These are phyloP conservation scores for Didymella pomorum DNA, from an alignment of 2,329 filamentous ascomycete species.

Conservation along the genomic window DNA sequence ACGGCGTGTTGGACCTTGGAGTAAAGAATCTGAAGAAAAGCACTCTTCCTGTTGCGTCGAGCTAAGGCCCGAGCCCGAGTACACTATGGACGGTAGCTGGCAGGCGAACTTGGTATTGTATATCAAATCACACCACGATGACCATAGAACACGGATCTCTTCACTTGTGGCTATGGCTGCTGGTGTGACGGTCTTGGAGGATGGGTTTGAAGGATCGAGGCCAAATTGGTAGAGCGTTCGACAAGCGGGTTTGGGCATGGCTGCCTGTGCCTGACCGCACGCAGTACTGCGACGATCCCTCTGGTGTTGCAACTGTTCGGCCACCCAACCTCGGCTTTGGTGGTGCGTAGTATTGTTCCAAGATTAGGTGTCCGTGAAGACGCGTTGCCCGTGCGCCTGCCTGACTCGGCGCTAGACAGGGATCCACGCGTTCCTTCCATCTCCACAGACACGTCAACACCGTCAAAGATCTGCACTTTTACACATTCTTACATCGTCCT, in stretches of 20 bases:
- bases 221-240: constrained; percentile 14
- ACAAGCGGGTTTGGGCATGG: constrained; percentile 1
- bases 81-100: constrained; percentile 17
- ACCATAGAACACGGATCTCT: constrained; percentile 24
- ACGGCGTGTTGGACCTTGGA: background rate
- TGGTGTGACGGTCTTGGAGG: background rate
- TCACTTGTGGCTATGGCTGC: constrained; percentile 10
- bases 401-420: constrained; percentile 17
- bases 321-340: constrained; percentile 4
- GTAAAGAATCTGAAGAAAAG: no score
- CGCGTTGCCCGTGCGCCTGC: background rate
- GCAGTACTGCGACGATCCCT: background rate
- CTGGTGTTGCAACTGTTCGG: background rate
- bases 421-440: constrained; percentile 2
- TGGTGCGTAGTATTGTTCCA: constrained; percentile 3
- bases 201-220: constrained; percentile 2
- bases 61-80: constrained; percentile 33
- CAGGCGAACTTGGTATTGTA: constrained; percentile 7
- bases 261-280: background rate
- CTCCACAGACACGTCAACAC: constrained; percentile 20
- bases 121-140: constrained; percentile 45
- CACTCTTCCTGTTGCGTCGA: constrained; percentile 10
- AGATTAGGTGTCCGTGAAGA: background rate
- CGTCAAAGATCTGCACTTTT: constrained; percentile 18
- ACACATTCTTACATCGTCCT: constrained; percentile 3